A percentile compares a stretch with the other conserved stretches of the same genome.
Evolutionary conservation across 495 filamentous ascomycete species (phyloP).

Genomic region (Wilcoxina mikolae): DNA sequence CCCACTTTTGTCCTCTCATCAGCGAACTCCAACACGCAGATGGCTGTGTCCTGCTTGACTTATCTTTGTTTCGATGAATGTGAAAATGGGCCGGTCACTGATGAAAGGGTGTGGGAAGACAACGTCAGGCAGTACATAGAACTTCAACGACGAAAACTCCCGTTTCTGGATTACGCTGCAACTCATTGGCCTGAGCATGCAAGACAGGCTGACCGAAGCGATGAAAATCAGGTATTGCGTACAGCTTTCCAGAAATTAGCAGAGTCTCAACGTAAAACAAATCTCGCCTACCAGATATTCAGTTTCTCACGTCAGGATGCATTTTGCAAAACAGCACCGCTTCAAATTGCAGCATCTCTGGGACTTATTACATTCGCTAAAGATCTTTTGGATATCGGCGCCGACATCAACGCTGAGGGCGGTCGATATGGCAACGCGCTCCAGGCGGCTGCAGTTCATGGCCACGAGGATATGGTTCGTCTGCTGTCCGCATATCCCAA

Average conservation of each 20-base stretch:
- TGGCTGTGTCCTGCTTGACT: constrained; percentile 3
- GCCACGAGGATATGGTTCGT: background rate
- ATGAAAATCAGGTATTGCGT: constrained; percentile 1
- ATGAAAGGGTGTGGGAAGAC: background rate
- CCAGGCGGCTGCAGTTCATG: background rate
- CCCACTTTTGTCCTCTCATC: background rate
- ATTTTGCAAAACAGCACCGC: background rate
- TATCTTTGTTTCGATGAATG: constrained; percentile 8
- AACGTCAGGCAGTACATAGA: background rate
- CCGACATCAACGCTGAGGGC: constrained; percentile 1
- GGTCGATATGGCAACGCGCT: background rate
- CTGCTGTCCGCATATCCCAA: background rate
- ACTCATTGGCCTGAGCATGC: constrained; percentile 11
- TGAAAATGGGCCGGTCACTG: background rate
- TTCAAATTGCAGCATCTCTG: constrained; percentile 6
- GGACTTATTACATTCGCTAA: background rate
- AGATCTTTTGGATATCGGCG: background rate
- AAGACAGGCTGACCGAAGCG: background rate
- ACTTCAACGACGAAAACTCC: background rate
- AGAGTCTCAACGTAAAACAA: constrained; percentile 2
- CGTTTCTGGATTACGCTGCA: constrained; percentile 8
- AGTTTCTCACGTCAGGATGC: background rate
- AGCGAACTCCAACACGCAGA: background rate
- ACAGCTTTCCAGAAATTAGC: constrained; percentile 3
- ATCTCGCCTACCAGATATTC: constrained; percentile 8